Conservation (phyloP, 495 filamentous ascomycete species). For the Lepraria neglecta region DNA sequence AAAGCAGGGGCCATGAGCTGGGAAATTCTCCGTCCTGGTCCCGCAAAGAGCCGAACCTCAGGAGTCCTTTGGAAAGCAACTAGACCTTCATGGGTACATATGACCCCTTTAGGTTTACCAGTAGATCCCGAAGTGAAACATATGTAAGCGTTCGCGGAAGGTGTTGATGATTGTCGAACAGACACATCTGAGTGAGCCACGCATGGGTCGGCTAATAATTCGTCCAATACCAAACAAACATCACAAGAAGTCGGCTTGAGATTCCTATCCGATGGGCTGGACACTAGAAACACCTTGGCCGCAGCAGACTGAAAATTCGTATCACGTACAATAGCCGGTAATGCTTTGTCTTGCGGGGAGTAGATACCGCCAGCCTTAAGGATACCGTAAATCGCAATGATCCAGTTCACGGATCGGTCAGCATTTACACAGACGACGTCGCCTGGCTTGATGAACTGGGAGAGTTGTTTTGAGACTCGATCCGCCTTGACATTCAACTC, state of each 20-base stretch:
- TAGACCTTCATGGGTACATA: constrained; percentile 25
- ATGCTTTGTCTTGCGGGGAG: constrained; percentile 26
- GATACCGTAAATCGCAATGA: constrained; percentile 34
- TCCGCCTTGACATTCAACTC: constrained; percentile 19
- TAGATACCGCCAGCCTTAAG: constrained; percentile 35
- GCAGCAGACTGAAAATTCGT: constrained; percentile 19
- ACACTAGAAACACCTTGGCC: constrained; percentile 18
- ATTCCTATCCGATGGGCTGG: neutral
- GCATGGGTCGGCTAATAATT: neutral
- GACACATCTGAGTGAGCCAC: neutral
- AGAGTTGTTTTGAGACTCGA: constrained; percentile 7
- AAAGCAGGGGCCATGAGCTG: constrained; percentile 37
- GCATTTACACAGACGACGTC: constrained; percentile 34
- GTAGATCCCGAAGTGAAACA: constrained; percentile 38
- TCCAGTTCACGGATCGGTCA: constrained; percentile 37
- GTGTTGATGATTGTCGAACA: neutral
- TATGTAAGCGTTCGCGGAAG: constrained; percentile 27
- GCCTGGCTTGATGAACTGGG: constrained; percentile 15
- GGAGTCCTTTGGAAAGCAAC: constrained; percentile 12
- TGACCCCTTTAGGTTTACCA: constrained; percentile 34
- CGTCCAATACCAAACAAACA: neutral
- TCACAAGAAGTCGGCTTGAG: neutral
- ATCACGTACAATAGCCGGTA: constrained; percentile 20
- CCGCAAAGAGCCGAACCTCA: constrained; percentile 7
- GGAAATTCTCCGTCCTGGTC: constrained; percentile 28